phyloP scores from a whole-genome alignment of 495 filamentous ascomycete genomes.

The Neurospora sp. region DNA sequence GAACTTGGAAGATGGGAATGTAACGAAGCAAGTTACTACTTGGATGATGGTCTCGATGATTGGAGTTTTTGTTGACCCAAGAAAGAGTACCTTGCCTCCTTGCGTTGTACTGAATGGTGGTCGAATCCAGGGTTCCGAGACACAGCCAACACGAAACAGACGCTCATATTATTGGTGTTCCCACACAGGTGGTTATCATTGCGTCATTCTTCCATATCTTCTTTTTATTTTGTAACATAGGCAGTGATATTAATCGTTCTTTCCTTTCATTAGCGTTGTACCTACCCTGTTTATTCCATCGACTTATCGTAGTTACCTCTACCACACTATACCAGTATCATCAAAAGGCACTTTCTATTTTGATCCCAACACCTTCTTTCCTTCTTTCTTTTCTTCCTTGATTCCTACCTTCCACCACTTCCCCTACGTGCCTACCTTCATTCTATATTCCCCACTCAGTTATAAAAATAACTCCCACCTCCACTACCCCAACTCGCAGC shows the following conservation, averaged over 20 bases:
- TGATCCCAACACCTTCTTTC: not conserved
- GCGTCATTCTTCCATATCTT: not conserved
- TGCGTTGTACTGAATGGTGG: not conserved
- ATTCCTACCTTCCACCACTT: too few species aligned
- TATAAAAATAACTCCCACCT: too few species aligned
- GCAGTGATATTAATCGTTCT: not conserved
- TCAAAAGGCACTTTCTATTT: constrained; percentile 4
- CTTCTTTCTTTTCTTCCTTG: too few species aligned
- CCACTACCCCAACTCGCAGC: too few species aligned
- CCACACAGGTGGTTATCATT: not conserved
- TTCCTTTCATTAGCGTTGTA: not conserved
- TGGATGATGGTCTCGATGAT: not conserved
- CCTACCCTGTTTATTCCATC: too few species aligned
- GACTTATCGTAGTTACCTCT: too few species aligned
- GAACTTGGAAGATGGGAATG: not conserved
- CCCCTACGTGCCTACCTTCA: too few species aligned
- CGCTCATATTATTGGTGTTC: not conserved
- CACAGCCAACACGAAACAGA: not conserved
- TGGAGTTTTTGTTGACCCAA: too few species aligned
- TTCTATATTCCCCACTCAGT: too few species aligned
- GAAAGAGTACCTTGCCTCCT: not conserved
- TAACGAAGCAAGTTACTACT: not conserved
- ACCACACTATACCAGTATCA: not conserved
- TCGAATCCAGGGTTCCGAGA: not conserved
- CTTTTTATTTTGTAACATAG: too few species aligned